phyloP scores from a whole-genome alignment of 1,284 basidiomycete genomes.

The Vanrija sp. region DNA sequence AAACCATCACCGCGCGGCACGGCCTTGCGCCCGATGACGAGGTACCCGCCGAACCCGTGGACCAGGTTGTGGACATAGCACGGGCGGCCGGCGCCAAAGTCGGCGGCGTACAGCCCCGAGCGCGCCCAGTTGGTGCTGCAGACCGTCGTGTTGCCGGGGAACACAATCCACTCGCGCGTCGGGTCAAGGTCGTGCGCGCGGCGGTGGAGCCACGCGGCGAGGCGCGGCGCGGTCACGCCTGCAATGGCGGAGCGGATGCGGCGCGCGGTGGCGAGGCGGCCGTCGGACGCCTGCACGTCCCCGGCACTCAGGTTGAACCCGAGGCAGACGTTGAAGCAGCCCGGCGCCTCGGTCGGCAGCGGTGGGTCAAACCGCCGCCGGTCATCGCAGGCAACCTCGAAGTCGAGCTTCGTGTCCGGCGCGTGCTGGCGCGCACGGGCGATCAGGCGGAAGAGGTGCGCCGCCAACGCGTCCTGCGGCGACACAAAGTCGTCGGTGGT shows the following conservation, averaged over 20 bases:
- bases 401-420: slow-evolving; percentile 26
- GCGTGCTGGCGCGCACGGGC: slow-evolving; percentile 43
- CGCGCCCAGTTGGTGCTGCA: slow-evolving; percentile 51
- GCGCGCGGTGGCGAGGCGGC: not conserved
- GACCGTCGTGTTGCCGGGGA: slow-evolving; percentile 48
- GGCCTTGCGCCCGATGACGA: slow-evolving; percentile 2
- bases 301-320: slow-evolving; percentile 45
- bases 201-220: slow-evolving; percentile 49
- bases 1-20: not conserved
- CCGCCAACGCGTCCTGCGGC: slow-evolving; percentile 52
- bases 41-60: slow-evolving; percentile 5
- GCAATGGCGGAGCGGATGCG: slow-evolving; percentile 42
- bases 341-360: slow-evolving; percentile 21
- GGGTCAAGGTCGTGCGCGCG: slow-evolving; percentile 45
- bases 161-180: slow-evolving; percentile 48
- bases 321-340: slow-evolving; percentile 33
- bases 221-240: slow-evolving; percentile 26
- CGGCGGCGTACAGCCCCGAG: slow-evolving; percentile 47
- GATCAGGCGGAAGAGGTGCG: slow-evolving; percentile 50
- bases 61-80: slow-evolving; percentile 28
- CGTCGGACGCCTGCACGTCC: slow-evolving; percentile 29
- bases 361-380: slow-evolving; percentile 43
- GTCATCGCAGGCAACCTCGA: slow-evolving; percentile 44
- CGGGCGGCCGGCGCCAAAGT: slow-evolving; percentile 46
- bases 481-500: slow-evolving; percentile 18